phyloP scores from a whole-genome alignment of 1,284 basidiomycete species.

The Agroathelia rolfsii region DNA sequence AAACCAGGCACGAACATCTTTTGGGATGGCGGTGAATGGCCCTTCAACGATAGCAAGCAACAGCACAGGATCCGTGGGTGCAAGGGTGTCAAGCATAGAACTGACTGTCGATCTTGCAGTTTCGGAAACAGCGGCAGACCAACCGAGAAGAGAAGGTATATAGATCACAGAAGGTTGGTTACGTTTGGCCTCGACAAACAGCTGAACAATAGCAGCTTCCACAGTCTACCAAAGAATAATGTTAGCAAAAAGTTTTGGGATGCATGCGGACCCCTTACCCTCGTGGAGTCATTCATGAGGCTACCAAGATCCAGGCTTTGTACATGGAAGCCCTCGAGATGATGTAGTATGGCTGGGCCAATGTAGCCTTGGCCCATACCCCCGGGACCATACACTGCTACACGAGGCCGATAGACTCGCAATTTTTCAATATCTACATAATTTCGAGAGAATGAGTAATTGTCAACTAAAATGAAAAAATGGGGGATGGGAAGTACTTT shows the following conservation, averaged over 20 bases:
- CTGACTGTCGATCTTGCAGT: slow-evolving; percentile 78
- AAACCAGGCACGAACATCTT: slow-evolving; percentile 89
- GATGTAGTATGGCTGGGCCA: slow-evolving; percentile 85
- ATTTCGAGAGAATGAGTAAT: slow-evolving; percentile 7
- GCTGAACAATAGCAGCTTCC: slow-evolving; percentile 89
- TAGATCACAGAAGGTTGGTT: slow-evolving; percentile 95
- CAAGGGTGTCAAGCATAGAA: slow-evolving; percentile 84
- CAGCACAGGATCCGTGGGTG: slow-evolving; percentile 87
- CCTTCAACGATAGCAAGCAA: slow-evolving; percentile 86
- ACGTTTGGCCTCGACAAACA: slow-evolving; percentile 97
- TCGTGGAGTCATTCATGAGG: slow-evolving; percentile 81
- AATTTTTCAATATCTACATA: slow-evolving; percentile 80
- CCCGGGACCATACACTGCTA: slow-evolving; percentile 72
- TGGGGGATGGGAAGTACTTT: too few relatives aligned
- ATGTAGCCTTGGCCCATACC: slow-evolving; percentile 92
- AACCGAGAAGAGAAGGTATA: slow-evolving; percentile 82
- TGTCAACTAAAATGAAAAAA: slow-evolving; percentile 13
- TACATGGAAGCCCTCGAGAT: slow-evolving; percentile 92
- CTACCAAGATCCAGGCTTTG: slow-evolving; percentile 90
- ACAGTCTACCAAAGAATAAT: slow-evolving; percentile 51
- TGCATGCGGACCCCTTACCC: slow-evolving; percentile 39
- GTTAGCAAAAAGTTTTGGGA: slow-evolving; percentile 3
- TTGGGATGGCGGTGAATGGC: slow-evolving; percentile 57
- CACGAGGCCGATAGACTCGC: slow-evolving; percentile 83
- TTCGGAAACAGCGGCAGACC: slow-evolving; percentile 82